A percentile compares a stretch with the other conserved stretches of the same genome.
These are phyloP conservation scores for Blastobotrys aristatus DNA, from an alignment of 1,139 yeast species.

Conservation along the genomic window DNA sequence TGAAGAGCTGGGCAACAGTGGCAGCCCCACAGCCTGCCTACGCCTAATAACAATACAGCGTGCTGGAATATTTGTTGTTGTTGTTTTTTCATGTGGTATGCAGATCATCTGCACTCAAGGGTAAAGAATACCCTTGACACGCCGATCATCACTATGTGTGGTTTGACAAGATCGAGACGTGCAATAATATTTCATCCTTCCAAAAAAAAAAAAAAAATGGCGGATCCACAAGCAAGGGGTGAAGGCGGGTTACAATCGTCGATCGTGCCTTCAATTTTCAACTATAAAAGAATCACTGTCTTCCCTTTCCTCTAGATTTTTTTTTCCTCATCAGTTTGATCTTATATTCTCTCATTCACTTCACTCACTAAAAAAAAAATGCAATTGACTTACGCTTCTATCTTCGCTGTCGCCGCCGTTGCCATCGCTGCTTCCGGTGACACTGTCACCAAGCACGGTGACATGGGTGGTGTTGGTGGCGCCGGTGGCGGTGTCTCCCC, in stretches of 20 bases:
- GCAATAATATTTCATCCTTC: too few species aligned
- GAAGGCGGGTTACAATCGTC: too few species aligned
- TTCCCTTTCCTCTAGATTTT: background rate
- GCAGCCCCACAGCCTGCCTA: too few species aligned
- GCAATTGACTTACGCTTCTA: background rate
- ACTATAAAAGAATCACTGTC: background rate
- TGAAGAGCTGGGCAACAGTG: too few species aligned
- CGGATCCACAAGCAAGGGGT: too few species aligned
- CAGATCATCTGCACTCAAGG: background rate
- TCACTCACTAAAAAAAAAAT: background rate
- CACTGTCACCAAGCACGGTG: slow-evolving; percentile 1
- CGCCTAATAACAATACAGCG: too few species aligned
- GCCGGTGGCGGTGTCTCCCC: slow-evolving; percentile 2
- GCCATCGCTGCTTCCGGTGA: slow-evolving; percentile 3
- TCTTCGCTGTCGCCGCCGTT: background rate
- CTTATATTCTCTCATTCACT: background rate
- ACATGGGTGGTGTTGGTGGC: slow-evolving; percentile 7
- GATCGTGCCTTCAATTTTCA: too few species aligned
- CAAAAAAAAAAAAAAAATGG: too few species aligned
- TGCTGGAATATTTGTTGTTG: background rate
- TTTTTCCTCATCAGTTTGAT: background rate
- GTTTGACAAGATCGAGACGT: too few species aligned
- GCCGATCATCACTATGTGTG: background rate
- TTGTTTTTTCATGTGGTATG: background rate
- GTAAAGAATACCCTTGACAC: background rate